phyloP scores from a whole-genome alignment of 768 basidiomycete genomes.

The Tulasnella sp. region DNA sequence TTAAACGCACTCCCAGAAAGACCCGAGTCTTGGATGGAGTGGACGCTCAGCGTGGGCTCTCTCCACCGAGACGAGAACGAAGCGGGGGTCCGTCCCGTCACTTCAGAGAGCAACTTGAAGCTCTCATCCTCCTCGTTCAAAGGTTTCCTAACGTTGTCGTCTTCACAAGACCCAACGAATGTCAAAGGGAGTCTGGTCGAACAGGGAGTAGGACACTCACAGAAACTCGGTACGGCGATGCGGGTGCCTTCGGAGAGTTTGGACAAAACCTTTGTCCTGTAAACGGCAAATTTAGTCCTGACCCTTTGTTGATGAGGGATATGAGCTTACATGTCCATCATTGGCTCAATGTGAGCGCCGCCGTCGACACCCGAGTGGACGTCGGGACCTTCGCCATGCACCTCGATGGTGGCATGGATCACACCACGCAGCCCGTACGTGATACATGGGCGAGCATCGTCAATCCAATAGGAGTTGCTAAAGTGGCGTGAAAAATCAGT shows the following conservation, averaged over 20 bases:
- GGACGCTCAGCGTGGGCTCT: conserved; percentile 81
- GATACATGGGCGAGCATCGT: conserved; percentile 81
- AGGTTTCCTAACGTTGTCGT: conserved; percentile 63
- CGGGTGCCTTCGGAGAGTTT: conserved; percentile 48
- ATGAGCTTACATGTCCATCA: conserved; percentile 71
- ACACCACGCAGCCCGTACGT: conserved; percentile 94
- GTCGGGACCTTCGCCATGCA: conserved; percentile 51
- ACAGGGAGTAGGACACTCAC: conserved; percentile 40
- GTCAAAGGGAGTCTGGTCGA: background rate
- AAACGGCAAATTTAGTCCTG: background rate
- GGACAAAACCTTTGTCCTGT: conserved; percentile 69
- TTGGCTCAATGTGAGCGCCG: conserved; percentile 76
- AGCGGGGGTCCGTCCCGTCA: conserved; percentile 56
- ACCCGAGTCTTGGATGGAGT: conserved; percentile 73
- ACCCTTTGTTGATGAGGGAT: background rate
- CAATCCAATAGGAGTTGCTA: conserved; percentile 96
- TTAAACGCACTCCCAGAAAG: conserved; percentile 47
- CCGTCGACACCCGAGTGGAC: conserved; percentile 93
- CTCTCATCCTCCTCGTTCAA: conserved; percentile 54
- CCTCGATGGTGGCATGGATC: conserved; percentile 73
- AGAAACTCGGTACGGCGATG: conserved; percentile 71
- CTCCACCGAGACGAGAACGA: conserved; percentile 74
- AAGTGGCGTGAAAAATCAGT: background rate
- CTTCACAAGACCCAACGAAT: conserved; percentile 26
- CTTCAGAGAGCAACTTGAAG: conserved; percentile 54